Base-by-base conservation (phyloP, 352 stramenopile genomes). In the Peronosclerospora sorghi region DNA sequence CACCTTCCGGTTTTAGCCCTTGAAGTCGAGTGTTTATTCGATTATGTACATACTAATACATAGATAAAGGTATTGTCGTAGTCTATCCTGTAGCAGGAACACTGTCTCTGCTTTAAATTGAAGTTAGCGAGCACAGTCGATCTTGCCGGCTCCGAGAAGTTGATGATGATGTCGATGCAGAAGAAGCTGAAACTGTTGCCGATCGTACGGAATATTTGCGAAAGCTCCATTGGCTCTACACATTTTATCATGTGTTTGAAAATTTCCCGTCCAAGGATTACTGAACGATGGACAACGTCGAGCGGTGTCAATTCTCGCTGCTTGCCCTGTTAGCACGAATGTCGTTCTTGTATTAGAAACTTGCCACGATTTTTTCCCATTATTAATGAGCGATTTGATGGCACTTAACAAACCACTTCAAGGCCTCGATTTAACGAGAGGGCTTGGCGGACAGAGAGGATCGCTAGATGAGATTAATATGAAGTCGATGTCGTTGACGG, bases 131-230 rank as follows among this genome's bases (percentile, higher is more conserved):
- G 13, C 59, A 62, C 10, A 84, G 68, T 46, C 58, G 78, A 28
- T 79, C 68, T 0, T 82, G 73, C 28, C 57, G 68, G 8, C 73
- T 84, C 20, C 51, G 56, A 13, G 59, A 71, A 21, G 54, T 48
- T 17, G 36, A 48, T 39, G 48, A 24, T 32, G 7, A 40, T 6
- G 18, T 17, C n/a, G 18, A 40, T 13, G 35, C 23, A 40, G 15
- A 8, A 12, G 32, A 15, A 13, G 42, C 27, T 14, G 10, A 27
- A 23, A 49, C 42, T 17, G 18, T 28, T 19, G 37, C 15, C 12
- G 54, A n/a, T n/a, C n/a, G 35, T 4, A 26, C 14, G 2, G 45
- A 45, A 10, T 62, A 30, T 21, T 40, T 32, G 2, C 51, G 46
- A n/a, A 65, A 65, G 28, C 32, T 43, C 2, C 48, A 66, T 29